Evolutionary conservation across 2,329 filamentous ascomycete genomes (phyloP), one percentile per base, ranked within the genome.

Genomic region (Botryotinia convoluta): DNA sequence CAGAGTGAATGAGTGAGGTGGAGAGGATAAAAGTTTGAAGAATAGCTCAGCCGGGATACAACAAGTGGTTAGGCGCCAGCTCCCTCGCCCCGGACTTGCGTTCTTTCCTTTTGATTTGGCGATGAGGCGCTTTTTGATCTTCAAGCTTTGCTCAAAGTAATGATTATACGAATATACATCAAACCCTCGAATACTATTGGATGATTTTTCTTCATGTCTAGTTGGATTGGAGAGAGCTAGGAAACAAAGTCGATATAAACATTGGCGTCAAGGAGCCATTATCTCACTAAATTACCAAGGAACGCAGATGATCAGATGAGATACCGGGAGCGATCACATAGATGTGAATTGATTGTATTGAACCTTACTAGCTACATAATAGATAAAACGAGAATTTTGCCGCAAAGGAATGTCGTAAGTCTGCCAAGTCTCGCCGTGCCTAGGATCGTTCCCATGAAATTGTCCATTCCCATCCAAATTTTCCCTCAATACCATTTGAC

Each of bases 341-440:
- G 37, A 57, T 32, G 35, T 29, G 35, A 59, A 44, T 42, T 29
- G 29, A 37, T 57, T 69, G 54, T 69, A 59, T 69, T 57, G 48
- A 42, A 32, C 18, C 14, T 42, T 57, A n/a, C 9, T 12, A 44
- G 35, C 35, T 69, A 57, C 65, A n/a, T 42, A 32, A 57, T 7
- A 57, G 8, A 44, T 42, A 18, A 29, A 54, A 42, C 7, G 26
- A 57, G 48, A 39, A 29, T 26, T 16, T 32, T 54, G 45, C 32
- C n/a, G 9, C 26, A 16, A 68, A 57, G 35, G 65, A 68, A 68
- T 42, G 65, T 57, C 18, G 37, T 69, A 42, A 57, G 48, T 68
- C 57, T 68, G n/a, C 37, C 37, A 57, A 57, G 6, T 51, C 51
- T 44, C 6, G 48, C 37, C 35, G 18, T 42, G 18, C 16, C 35